These are phyloP conservation scores for Hymenoscyphus albidus DNA, from an alignment of 2,329 filamentous ascomycete genomes.

Conservation along the genomic window DNA sequence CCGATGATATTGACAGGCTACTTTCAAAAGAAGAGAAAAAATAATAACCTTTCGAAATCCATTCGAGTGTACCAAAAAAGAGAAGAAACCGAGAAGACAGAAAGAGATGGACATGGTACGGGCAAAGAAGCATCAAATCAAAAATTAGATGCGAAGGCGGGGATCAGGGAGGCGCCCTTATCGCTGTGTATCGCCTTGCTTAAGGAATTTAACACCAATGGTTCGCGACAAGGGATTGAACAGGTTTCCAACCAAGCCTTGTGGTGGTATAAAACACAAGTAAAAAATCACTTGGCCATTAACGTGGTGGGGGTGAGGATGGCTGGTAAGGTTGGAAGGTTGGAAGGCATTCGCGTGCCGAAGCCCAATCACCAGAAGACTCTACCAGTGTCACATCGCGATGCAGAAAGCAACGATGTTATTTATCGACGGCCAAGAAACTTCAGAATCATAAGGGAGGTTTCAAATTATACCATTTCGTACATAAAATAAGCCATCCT, in stretches of 20 bases:
- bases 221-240: constrained; percentile 27
- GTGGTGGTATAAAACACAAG: background rate
- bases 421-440: background rate
- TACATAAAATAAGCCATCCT: background rate
- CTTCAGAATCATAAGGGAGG: no score
- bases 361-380: constrained; percentile 10
- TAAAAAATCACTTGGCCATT: background rate
- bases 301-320: background rate
- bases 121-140: constrained; percentile 16
- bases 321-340: constrained; percentile 8
- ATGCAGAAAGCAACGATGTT: background rate
- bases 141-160: constrained; percentile 25
- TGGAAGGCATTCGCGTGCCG: constrained; percentile 14
- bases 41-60: constrained; percentile 5
- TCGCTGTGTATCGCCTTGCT: constrained; percentile 25
- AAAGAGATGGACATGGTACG: constrained; percentile 12
- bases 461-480: background rate
- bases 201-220: constrained; percentile 25
- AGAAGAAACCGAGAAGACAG: constrained; percentile 13
- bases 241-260: constrained; percentile 13
- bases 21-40: constrained; percentile 11
- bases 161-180: constrained; percentile 22
- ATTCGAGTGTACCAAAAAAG: constrained; percentile 5
- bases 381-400: background rate
- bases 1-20: background rate